These are phyloP conservation scores for Lobosporangium transversale DNA, from an alignment of 192 early-diverging fungal species.

Conservation along the genomic window DNA sequence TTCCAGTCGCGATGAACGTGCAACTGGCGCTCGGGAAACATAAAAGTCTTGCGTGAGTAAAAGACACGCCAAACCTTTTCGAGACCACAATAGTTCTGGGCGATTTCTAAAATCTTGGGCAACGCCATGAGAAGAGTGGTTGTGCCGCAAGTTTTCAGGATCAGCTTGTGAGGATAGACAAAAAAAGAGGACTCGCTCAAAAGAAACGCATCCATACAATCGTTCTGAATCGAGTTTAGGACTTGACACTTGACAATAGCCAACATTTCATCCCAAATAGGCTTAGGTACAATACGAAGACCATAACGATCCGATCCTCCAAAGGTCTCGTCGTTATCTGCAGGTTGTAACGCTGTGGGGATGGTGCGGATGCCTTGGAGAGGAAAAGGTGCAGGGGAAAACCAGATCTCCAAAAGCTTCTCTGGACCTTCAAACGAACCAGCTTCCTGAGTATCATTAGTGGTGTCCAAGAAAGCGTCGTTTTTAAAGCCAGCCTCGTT, in stretches of 20 bases:
- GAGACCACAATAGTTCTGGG: conserved; percentile 67
- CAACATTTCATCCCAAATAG: conserved; percentile 94
- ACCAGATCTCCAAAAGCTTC: conserved; percentile 98
- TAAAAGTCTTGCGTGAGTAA: conserved; percentile 96
- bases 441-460: conserved; percentile 46
- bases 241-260: conserved; percentile 93
- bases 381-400: conserved; percentile 66
- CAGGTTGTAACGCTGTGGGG: conserved; percentile 23
- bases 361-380: conserved; percentile 45
- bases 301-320: conserved; percentile 61
- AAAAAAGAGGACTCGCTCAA: conserved; percentile 98
- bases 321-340: conserved; percentile 49
- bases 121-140: conserved; percentile 92
- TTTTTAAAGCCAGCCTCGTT: conserved; percentile 46
- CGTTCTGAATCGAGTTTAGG: conserved; percentile 85
- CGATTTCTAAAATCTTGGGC: conserved; percentile 87
- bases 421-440: conserved; percentile 95
- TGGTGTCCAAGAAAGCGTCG: conserved; percentile 46
- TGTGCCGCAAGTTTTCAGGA: conserved; percentile 98
- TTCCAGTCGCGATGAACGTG: conserved; percentile 93
- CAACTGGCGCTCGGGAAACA: conserved; percentile 93
- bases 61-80: conserved; percentile 84
- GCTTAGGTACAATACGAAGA: conserved; percentile 76
- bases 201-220: conserved; percentile 89
- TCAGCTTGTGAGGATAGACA: conserved; percentile 94